These are phyloP conservation scores for Scenedesmus sp. DNA, from an alignment of 163 green algal species.

Conservation along the genomic window DNA sequence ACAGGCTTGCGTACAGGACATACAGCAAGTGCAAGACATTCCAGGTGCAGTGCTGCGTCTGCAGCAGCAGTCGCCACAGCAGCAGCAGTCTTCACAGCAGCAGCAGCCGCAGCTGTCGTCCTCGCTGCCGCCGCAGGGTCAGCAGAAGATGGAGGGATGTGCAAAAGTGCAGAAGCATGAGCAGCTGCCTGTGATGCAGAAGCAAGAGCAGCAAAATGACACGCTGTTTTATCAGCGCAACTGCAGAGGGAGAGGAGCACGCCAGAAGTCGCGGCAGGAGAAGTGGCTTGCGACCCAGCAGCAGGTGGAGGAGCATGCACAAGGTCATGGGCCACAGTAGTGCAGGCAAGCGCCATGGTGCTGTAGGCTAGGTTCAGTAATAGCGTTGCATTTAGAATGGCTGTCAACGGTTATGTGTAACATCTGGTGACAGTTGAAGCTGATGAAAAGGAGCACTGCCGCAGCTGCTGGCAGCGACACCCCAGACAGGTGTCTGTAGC, in stretches of 20 bases:
- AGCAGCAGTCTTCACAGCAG: neutral
- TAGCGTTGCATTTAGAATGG: neutral
- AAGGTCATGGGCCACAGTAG: neutral
- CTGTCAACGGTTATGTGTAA: neutral
- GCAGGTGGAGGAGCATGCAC: neutral
- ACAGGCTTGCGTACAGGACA: neutral
- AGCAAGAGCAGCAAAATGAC: neutral
- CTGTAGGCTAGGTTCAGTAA: no score
- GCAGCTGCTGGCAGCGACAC: no score
- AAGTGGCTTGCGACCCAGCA: neutral
- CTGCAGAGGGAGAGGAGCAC: neutral
- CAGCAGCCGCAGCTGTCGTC: no score
- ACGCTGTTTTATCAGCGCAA: slow-evolving; percentile 34
- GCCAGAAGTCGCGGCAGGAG: neutral
- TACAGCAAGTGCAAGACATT: neutral
- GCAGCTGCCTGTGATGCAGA: neutral
- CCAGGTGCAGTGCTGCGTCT: neutral
- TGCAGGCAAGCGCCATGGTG: neutral
- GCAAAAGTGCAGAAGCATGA: neutral
- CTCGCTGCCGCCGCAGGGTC: no score
- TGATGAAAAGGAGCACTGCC: no score
- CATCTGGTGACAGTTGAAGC: no score
- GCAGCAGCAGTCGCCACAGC: neutral
- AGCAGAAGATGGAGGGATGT: neutral
- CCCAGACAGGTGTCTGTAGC: no score